These are phyloP conservation scores for Aspergillus sp. DNA, from an alignment of 2,329 filamentous ascomycete genomes.

Conservation along the genomic window DNA sequence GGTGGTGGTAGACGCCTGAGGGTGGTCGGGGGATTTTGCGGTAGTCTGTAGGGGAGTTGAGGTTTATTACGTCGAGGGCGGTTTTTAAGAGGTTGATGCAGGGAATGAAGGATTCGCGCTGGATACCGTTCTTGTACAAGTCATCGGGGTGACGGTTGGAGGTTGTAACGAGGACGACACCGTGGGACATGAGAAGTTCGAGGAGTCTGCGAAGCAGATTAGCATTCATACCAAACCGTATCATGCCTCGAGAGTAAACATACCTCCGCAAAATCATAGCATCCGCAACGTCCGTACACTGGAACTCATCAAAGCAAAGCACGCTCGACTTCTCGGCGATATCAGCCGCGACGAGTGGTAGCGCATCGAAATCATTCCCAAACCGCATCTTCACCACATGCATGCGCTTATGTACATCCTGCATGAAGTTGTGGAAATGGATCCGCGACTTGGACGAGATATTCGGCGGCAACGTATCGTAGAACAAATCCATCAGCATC, in stretches of 20 bases:
- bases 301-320: conserved; percentile 97
- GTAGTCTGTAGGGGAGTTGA: conserved; percentile 95
- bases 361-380: conserved; percentile 85
- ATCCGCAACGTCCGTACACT: conserved; percentile 97
- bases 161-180: conserved; percentile 94
- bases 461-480: conserved; percentile 81
- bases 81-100: conserved; percentile 91
- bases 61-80: conserved; percentile 84
- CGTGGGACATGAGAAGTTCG: conserved; percentile 90
- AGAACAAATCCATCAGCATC: conserved; percentile 99
- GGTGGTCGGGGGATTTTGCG: conserved; percentile 93
- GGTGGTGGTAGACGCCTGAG: conserved; percentile 91
- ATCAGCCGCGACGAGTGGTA: conserved; percentile 92
- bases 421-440: conserved; percentile 99
- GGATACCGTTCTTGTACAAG: conserved; percentile 96
- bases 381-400: conserved; percentile 88
- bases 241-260: conserved; percentile 12
- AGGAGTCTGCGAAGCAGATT: conserved; percentile 61
- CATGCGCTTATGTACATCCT: conserved; percentile 88
- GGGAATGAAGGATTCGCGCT: conserved; percentile 91
- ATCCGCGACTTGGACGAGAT: conserved; percentile 87
- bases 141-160: conserved; percentile 97
- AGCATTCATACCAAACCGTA: background rate
- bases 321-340: conserved; percentile 85
- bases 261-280: conserved; percentile 92